Conservation (phyloP, 2,329 filamentous ascomycete genomes). For the Chaetoscypha palmicola region DNA sequence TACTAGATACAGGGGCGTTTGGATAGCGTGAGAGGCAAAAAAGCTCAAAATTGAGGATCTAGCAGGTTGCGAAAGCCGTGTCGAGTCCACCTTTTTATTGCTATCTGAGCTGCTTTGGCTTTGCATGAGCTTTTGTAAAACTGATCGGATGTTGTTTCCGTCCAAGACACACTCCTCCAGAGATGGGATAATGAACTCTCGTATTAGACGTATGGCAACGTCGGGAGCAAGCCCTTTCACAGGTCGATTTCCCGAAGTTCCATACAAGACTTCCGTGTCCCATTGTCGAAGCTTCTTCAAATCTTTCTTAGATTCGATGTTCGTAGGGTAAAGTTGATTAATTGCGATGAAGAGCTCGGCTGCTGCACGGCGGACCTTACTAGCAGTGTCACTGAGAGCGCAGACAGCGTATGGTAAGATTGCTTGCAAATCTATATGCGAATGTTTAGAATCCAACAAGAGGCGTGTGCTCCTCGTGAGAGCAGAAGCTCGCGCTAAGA, state of each 20-base stretch:
- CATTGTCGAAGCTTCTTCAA: conserved; percentile 39
- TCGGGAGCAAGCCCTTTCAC: conserved; percentile 52
- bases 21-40: conserved; percentile 63
- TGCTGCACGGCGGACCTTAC: conserved; percentile 69
- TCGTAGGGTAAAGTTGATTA: conserved; percentile 39
- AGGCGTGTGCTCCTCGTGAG: conserved; percentile 56
- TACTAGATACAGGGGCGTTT: conserved; percentile 60
- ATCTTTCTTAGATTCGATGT: conserved; percentile 37
- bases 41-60: conserved; percentile 63
- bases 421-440: conserved; percentile 62
- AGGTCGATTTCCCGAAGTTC: conserved; percentile 39
- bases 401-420: conserved; percentile 75
- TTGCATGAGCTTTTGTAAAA: conserved; percentile 55
- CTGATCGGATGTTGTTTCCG: conserved; percentile 57
- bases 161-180: conserved; percentile 86
- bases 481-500: conserved; percentile 60
- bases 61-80: conserved; percentile 47
- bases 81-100: conserved; percentile 39
- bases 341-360: conserved; percentile 58
- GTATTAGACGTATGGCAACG: conserved; percentile 54
- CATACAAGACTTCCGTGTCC: conserved; percentile 61
- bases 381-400: conserved; percentile 68
- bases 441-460: conserved; percentile 44
- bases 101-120: conserved; percentile 37
- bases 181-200: conserved; percentile 61